Percentiles rank a stretch among this genome's conserved stretches.
Evolutionary conservation across 2,329 filamentous ascomycete species (phyloP).

Genomic region (Clarireedia paspali): DNA sequence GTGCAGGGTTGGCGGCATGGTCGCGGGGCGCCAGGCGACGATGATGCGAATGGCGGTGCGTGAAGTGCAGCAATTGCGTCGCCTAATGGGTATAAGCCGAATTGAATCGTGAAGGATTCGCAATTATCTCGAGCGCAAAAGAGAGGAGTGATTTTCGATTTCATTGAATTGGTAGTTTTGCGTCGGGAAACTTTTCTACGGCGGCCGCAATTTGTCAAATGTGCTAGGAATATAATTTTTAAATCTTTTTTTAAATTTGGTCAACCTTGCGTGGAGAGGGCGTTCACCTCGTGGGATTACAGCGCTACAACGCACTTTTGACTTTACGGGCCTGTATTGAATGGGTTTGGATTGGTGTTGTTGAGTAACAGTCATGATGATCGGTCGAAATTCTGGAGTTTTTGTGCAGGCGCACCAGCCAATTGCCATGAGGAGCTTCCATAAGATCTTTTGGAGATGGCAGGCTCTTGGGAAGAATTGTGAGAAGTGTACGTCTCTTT

Average conservation of each 20-base stretch:
- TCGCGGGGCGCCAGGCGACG: too few relatives aligned
- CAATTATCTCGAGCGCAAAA: not conserved
- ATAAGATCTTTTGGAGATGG: slow-evolving; percentile 4
- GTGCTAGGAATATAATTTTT: not conserved
- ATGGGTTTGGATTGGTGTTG: too few relatives aligned
- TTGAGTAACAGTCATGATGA: not conserved
- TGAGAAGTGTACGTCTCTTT: not conserved
- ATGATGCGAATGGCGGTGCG: too few relatives aligned
- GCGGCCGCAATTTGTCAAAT: not conserved
- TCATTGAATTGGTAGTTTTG: too few relatives aligned
- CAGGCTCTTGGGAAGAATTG: not conserved
- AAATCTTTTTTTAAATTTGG: not conserved
- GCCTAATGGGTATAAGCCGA: too few relatives aligned
- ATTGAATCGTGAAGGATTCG: too few relatives aligned
- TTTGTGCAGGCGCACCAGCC: not conserved
- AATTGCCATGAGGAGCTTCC: not conserved
- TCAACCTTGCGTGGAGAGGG: not conserved
- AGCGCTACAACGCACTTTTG: not conserved
- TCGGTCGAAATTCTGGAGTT: not conserved
- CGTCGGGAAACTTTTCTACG: slow-evolving; percentile 6
- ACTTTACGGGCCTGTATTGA: not conserved
- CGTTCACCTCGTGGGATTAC: not conserved
- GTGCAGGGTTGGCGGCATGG: slow-evolving; percentile 3
- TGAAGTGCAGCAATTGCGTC: too few relatives aligned
- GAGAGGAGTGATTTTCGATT: not conserved